These are phyloP conservation scores for Candida xyloterini DNA, from an alignment of 805 yeast species.

Conservation along the genomic window DNA sequence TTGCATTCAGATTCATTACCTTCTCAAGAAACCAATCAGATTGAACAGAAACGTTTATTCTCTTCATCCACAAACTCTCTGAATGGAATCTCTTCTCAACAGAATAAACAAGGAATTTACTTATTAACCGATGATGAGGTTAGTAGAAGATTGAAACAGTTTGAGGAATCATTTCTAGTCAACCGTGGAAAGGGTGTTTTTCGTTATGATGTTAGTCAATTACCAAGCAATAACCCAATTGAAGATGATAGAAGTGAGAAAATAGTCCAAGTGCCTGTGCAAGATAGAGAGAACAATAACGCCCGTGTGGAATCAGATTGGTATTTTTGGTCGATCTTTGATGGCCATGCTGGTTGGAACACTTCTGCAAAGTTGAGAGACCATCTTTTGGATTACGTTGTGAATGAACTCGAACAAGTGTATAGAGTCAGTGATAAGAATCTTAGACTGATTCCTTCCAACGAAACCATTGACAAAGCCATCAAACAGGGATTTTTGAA, in stretches of 20 bases:
- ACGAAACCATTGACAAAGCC: conserved; percentile 73
- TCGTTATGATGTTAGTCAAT: conserved; percentile 85
- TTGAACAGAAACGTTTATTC: conserved; percentile 25
- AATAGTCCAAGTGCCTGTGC: conserved; percentile 70
- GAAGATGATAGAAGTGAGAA: conserved; percentile 92
- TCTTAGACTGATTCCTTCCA: conserved; percentile 59
- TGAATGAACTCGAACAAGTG: conserved; percentile 66
- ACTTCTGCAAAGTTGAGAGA: conserved; percentile 86
- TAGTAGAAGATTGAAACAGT: conserved; percentile 59
- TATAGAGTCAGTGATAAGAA: conserved; percentile 53
- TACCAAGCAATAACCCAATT: conserved; percentile 88
- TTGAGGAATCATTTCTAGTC: conserved; percentile 77
- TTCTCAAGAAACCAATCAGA: conserved; percentile 12
- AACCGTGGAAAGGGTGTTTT: conserved; percentile 84
- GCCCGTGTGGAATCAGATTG: conserved; percentile 57
- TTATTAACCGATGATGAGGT: conserved; percentile 69
- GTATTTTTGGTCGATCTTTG: conserved; percentile 94
- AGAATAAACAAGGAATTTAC: conserved; percentile 52
- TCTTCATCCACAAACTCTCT: conserved; percentile 44
- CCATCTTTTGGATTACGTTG: conserved; percentile 71
- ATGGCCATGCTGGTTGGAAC: conserved; percentile 97
- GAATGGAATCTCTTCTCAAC: conserved; percentile 37
- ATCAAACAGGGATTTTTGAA: conserved; percentile 75
- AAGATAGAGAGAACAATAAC: conserved; percentile 52
- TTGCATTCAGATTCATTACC: conserved; percentile 31